These are phyloP conservation scores for Beauveria rudraprayagi DNA, from an alignment of 2,329 filamentous ascomycete genomes.

Conservation along the genomic window DNA sequence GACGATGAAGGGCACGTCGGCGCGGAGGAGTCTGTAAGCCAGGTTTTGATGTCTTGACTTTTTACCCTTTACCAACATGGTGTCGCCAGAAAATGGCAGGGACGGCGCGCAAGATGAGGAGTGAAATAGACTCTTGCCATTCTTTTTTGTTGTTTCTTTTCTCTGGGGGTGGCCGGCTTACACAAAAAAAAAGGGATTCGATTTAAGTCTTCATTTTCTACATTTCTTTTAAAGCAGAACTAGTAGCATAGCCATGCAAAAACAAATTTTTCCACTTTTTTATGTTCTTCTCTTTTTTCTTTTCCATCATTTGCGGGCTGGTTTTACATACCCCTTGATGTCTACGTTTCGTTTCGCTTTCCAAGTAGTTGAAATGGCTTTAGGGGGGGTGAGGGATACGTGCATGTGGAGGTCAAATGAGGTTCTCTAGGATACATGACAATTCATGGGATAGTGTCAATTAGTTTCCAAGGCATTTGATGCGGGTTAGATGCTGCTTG, in stretches of 20 bases:
- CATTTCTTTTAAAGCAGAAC: neutral
- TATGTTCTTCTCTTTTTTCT: neutral
- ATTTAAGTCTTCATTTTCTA: neutral
- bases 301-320: neutral
- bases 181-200: neutral
- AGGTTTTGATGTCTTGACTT: neutral
- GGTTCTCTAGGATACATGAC: too few species aligned
- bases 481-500: too few species aligned
- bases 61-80: neutral
- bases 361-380: too few species aligned
- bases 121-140: neutral
- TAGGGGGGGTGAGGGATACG: too few species aligned
- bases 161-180: neutral
- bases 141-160: neutral
- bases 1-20: neutral
- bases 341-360: neutral
- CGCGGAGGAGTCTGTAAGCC: neutral
- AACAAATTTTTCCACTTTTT: neutral
- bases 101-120: neutral
- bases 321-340: neutral
- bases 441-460: too few species aligned
- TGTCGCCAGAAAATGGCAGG: neutral
- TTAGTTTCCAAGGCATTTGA: too few species aligned
- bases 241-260: constrained; percentile 5
- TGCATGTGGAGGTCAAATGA: too few species aligned